Conservation (phyloP, 2,329 filamentous ascomycete genomes). For the Pseudogymnoascus sp. region DNA sequence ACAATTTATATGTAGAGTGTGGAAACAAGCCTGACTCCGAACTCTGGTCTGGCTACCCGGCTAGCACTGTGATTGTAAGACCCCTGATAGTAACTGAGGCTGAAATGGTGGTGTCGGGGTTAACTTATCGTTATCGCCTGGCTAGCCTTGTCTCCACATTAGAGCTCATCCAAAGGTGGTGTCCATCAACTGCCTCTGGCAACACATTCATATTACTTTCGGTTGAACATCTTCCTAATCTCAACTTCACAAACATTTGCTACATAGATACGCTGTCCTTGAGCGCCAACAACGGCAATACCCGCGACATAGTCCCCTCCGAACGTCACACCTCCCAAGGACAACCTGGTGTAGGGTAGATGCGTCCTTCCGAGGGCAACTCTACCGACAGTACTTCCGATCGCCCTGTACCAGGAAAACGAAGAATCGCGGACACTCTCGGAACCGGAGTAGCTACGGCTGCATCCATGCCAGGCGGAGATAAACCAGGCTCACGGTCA, state of each 20-base stretch:
- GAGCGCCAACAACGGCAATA: background rate
- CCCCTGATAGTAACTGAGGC: background rate
- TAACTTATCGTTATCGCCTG: constrained; percentile 10
- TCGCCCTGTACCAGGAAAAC: constrained; percentile 20
- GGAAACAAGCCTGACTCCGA: background rate
- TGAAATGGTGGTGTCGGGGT: background rate
- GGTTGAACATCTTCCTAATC: background rate
- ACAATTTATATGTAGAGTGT: background rate
- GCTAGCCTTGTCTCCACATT: background rate
- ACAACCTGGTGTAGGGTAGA: constrained; percentile 25
- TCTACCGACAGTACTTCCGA: constrained; percentile 21
- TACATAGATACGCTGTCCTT: background rate
- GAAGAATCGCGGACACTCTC: constrained; percentile 18
- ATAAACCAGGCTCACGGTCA: constrained; percentile 11
- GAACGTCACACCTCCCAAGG: constrained; percentile 22
- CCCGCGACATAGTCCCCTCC: background rate
- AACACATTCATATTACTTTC: background rate
- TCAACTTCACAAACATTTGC: background rate
- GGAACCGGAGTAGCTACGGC: background rate
- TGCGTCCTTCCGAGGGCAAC: constrained; percentile 26
- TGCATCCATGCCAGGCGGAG: constrained; percentile 18
- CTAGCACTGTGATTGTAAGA: background rate
- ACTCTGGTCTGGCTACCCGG: background rate
- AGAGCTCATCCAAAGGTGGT: background rate
- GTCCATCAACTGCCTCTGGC: background rate